Evolutionary conservation across 805 yeast genomes (phyloP), one percentile per base, ranked within the genome.

Genomic region (Brettanomyces anomalus): DNA sequence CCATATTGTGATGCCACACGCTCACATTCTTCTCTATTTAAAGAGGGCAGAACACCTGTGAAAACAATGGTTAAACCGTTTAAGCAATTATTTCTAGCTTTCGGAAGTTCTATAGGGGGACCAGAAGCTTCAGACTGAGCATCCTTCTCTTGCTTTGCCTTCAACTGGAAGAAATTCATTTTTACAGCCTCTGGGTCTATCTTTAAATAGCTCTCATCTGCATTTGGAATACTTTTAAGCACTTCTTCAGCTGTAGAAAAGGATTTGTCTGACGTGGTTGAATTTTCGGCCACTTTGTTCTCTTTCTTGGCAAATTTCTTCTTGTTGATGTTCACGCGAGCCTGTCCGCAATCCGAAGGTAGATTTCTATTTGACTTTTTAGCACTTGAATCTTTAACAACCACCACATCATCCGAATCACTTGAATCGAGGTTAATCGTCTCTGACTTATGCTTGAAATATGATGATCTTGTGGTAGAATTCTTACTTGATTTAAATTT

Each of bases 31-130:
- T 76, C 81, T 48, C 98, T 74, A 45, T 85, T 84, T 31, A 93
- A 61, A 19, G 77, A 76, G 1, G 96, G 96, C 43, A 93, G 62
- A 4, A 78, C 76, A 33, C 98, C 98, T 0, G 98, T 93, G 58
- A 93, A 90, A 0, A 93, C 97, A 48, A 93, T 83, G 0, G 95
- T 86, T 20, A 93, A 64, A 0, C 98, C 98, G 3, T 81, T 71
- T 36, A 93, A 65, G 64, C 98, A 93, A 57, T 89, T 81, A 3
- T 88, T 85, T 10, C 79, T 74, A 2, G 96, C 96, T 49, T 74
- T 81, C 0, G 97, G 96, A 26, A 88, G 67, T 14, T 76, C 79
- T 16, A 38, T 28, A 33, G 17, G 18, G 17, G 43, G 26, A 19
- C 46, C n/a, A 7, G 28, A 24, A 26, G 18, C 14, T 8, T 67